A percentile compares a stretch with the other conserved stretches of the same genome.
Conservation (phyloP, 495 filamentous ascomycete genomes). For the Penicillium argentinense region DNA sequence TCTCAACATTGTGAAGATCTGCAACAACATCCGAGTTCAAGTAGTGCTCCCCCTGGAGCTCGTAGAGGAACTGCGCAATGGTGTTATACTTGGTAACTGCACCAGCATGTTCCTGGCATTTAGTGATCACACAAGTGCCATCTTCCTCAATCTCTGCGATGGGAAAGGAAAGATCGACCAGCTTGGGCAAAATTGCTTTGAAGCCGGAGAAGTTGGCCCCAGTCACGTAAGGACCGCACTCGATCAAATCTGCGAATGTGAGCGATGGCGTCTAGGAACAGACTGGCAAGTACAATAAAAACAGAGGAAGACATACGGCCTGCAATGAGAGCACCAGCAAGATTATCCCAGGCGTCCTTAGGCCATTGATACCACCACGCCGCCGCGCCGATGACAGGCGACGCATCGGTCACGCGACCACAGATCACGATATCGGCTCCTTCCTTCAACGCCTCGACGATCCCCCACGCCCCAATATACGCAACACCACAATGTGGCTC, state of each 20-base stretch:
- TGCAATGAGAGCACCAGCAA: conserved; percentile 53
- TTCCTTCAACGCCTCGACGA: conserved; percentile 34
- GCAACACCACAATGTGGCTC: conserved; percentile 15
- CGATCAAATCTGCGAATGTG: conserved; percentile 33
- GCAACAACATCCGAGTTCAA: conserved; percentile 49
- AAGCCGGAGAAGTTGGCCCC: conserved; percentile 52
- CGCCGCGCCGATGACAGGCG: conserved; percentile 52
- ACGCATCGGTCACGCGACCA: conserved; percentile 56
- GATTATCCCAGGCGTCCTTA: conserved; percentile 40
- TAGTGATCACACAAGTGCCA: conserved; percentile 31
- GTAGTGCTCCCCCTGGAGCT: conserved; percentile 50
- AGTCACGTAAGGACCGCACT: conserved; percentile 43
- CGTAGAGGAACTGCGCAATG: conserved; percentile 51
- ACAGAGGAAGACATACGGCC: conserved; percentile 35
- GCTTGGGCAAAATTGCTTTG: conserved; percentile 22
- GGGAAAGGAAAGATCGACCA: conserved; percentile 33
- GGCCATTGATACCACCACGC: conserved; percentile 49
- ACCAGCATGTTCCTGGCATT: conserved; percentile 2
- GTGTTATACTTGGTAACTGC: conserved; percentile 35
- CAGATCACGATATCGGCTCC: conserved; percentile 53
- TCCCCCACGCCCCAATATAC: conserved; percentile 36
- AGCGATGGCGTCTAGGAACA: too few species aligned
- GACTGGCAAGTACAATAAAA: conserved; percentile 1
- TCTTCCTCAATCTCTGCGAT: conserved; percentile 44
- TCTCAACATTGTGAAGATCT: conserved; percentile 30